Evolutionary conservation across 768 basidiomycete genomes (phyloP).

Genomic region (Punctularia strigosozonata): DNA sequence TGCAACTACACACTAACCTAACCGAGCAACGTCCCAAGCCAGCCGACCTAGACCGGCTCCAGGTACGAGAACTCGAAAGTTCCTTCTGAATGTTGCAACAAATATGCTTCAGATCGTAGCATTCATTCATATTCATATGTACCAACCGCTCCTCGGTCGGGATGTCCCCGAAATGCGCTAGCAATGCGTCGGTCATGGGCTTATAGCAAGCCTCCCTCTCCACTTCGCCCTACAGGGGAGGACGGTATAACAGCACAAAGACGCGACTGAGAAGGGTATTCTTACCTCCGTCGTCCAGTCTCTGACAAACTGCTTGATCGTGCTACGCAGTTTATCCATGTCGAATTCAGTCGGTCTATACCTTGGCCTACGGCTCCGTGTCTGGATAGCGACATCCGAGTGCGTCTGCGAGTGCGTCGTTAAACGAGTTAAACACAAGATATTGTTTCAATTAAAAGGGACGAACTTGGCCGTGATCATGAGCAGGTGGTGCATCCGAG

Average conservation of each 20-base stretch:
- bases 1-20: constrained; percentile 35
- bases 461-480: no score
- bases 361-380: constrained; percentile 13
- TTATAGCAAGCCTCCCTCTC: constrained; percentile 75
- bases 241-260: neutral
- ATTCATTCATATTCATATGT: neutral
- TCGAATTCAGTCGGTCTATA: constrained; percentile 57
- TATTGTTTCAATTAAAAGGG: no score
- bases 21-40: constrained; percentile 76
- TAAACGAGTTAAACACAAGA: no score
- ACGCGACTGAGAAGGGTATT: constrained; percentile 1
- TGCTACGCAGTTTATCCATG: constrained; percentile 87
- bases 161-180: constrained; percentile 48
- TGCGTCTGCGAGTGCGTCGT: no score
- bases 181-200: constrained; percentile 70
- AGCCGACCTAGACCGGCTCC: constrained; percentile 84
- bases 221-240: constrained; percentile 41
- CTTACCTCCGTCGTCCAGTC: constrained; percentile 84
- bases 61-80: constrained; percentile 72
- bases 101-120: neutral
- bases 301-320: constrained; percentile 84
- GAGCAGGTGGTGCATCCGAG: no score
- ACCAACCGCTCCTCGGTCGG: constrained; percentile 40
- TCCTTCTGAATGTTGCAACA: constrained; percentile 22
- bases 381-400: no score